Evolutionary conservation across 495 filamentous ascomycete species (phyloP).

Genomic region (Talaromyces proteolyticus): DNA sequence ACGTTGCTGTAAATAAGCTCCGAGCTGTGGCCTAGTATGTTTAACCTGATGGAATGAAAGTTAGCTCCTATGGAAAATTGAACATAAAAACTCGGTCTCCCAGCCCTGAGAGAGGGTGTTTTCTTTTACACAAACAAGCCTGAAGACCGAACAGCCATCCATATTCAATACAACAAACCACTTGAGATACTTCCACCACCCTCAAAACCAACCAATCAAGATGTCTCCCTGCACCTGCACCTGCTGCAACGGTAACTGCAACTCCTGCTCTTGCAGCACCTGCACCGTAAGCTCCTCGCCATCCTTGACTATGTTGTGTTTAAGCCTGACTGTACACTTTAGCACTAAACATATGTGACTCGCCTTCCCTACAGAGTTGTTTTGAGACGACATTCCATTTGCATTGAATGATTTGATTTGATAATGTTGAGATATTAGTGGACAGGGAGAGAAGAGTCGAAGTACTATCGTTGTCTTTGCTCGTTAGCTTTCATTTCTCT

Average conservation of each 20-base stretch:
- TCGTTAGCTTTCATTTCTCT: no score
- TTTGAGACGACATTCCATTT: no score
- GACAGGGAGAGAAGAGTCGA: no score
- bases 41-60: no score
- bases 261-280: conserved; percentile 32
- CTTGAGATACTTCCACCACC: neutral
- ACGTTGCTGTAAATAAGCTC: neutral
- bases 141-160: neutral
- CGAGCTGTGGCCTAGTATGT: neutral
- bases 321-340: no score
- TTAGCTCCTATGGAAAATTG: neutral
- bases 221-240: conserved; percentile 42
- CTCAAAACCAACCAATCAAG: conserved; percentile 14
- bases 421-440: no score
- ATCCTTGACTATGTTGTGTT: no score
- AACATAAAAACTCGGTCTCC: neutral
- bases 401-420: no score
- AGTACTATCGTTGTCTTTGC: no score
- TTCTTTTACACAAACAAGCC: conserved; percentile 12
- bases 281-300: conserved; percentile 25
- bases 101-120: neutral
- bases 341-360: no score
- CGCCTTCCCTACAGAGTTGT: no score
- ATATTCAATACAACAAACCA: neutral
- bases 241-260: conserved; percentile 39